phyloP scores from a whole-genome alignment of 768 basidiomycete genomes.

The Tricholoma sp. region DNA sequence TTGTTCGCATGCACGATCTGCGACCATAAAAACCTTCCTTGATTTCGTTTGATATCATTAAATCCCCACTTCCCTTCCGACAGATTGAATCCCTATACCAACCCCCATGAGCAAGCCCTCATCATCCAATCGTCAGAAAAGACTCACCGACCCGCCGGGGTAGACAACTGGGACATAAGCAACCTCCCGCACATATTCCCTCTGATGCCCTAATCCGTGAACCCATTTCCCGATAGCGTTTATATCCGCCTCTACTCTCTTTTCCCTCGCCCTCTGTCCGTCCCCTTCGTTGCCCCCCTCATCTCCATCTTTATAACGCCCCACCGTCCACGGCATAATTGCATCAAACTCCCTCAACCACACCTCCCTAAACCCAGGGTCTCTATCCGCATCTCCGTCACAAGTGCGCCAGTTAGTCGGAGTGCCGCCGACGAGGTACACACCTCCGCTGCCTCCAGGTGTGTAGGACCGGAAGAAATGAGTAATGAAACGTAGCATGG shows the following conservation, averaged over 20 bases:
- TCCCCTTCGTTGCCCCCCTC: slow-evolving; percentile 69
- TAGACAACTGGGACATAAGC: slow-evolving; percentile 84
- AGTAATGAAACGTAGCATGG: slow-evolving; percentile 48
- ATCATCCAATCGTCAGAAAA: neutral
- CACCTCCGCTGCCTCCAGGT: slow-evolving; percentile 48
- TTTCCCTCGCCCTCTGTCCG: slow-evolving; percentile 64
- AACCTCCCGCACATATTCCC: slow-evolving; percentile 40
- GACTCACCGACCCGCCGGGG: slow-evolving; percentile 75
- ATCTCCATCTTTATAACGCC: slow-evolving; percentile 55
- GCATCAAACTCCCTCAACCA: slow-evolving; percentile 80
- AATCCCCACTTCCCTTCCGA: slow-evolving; percentile 66
- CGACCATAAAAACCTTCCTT: slow-evolving; percentile 75
- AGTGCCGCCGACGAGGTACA: slow-evolving; percentile 66
- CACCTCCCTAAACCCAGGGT: slow-evolving; percentile 59
- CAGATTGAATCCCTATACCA: slow-evolving; percentile 59
- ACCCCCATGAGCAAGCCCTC: slow-evolving; percentile 6
- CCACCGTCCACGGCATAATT: slow-evolving; percentile 81
- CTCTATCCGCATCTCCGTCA: slow-evolving; percentile 61
- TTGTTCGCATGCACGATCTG: slow-evolving; percentile 68
- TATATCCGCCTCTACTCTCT: slow-evolving; percentile 59
- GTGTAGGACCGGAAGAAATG: slow-evolving; percentile 55
- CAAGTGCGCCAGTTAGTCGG: slow-evolving; percentile 76
- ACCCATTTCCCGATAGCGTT: slow-evolving; percentile 50
- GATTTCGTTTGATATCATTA: slow-evolving; percentile 68
- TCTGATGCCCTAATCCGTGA: slow-evolving; percentile 27